Percentiles rank a stretch among this genome's conserved stretches.
Conservation (phyloP, 164 flowering plant genomes). For the Paratinospora sagittata region DNA sequence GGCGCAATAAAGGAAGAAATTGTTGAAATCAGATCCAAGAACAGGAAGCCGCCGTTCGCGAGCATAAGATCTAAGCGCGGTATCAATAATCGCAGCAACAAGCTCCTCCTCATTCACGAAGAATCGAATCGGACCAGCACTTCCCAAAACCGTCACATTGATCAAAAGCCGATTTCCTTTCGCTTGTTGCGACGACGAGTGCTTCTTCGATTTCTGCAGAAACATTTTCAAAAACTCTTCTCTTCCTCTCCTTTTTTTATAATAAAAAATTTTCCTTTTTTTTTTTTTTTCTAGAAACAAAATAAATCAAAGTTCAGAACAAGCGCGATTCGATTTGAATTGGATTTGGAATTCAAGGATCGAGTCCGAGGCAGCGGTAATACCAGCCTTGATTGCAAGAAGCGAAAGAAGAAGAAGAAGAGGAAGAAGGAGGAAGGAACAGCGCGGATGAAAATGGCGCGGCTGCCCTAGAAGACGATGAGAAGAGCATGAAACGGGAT, state of each 20-base stretch:
- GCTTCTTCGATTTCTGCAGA: conserved; percentile 32
- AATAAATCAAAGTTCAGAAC: neutral
- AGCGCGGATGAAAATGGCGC: conserved; percentile 3
- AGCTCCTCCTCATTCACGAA: conserved; percentile 43
- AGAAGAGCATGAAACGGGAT: neutral
- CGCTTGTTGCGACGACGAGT: neutral
- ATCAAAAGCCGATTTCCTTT: conserved; percentile 40
- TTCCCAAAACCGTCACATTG: conserved; percentile 48
- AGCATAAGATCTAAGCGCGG: conserved; percentile 47
- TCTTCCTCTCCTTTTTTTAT: neutral
- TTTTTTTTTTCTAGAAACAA: neutral
- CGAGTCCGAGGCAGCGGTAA: conserved; percentile 87
- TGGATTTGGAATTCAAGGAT: conserved; percentile 37
- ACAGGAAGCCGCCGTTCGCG: conserved; percentile 61
- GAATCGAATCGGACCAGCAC: conserved; percentile 57
- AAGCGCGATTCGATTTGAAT: neutral
- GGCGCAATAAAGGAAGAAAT: conserved; percentile 46
- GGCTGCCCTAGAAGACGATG: conserved; percentile 8
- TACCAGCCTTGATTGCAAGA: conserved; percentile 74
- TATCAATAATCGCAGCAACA: conserved; percentile 41
- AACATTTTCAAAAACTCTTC: conserved; percentile 12
- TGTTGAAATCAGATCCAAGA: conserved; percentile 43
- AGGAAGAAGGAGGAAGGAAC: neutral
- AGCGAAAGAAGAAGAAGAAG: conserved; percentile 22
- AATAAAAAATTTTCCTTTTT: neutral